These are phyloP conservation scores for Mallotus repandus DNA, from an alignment of 441 rosid species.

Conservation along the genomic window DNA sequence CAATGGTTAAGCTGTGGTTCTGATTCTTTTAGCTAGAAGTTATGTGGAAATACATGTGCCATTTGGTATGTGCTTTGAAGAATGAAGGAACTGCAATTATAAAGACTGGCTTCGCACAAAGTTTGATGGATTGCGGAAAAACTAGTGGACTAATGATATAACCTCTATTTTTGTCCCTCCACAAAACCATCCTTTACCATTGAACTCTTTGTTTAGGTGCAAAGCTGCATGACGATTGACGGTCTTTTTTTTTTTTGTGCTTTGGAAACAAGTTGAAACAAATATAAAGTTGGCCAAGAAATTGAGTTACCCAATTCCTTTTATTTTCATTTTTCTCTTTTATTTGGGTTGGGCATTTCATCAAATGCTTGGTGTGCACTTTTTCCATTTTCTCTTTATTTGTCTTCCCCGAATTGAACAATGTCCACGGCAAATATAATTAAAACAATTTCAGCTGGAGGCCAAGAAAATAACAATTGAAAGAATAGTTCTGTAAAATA, in stretches of 20 bases:
- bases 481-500: no score
- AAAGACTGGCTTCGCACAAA: slow-evolving; percentile 39
- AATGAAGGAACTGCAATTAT: slow-evolving; percentile 61
- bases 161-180: background rate
- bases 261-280: background rate
- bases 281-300: background rate
- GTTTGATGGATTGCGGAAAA: slow-evolving; percentile 77
- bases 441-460: no score
- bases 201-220: background rate
- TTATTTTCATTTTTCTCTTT: no score
- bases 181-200: background rate
- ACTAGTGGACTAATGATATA: slow-evolving; percentile 77
- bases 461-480: no score
- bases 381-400: no score
- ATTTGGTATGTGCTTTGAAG: slow-evolving; percentile 80
- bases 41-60: slow-evolving; percentile 80
- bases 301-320: no score
- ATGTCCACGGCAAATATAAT: no score
- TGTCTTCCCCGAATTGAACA: no score
- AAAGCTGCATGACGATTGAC: background rate
- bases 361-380: no score
- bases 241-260: background rate
- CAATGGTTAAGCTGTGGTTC: slow-evolving; percentile 80
- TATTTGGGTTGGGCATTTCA: no score
- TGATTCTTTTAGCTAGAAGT: slow-evolving; percentile 45